Conservation (phyloP, 129 eudicot species). For the Helichrysum umbraculigerum region DNA sequence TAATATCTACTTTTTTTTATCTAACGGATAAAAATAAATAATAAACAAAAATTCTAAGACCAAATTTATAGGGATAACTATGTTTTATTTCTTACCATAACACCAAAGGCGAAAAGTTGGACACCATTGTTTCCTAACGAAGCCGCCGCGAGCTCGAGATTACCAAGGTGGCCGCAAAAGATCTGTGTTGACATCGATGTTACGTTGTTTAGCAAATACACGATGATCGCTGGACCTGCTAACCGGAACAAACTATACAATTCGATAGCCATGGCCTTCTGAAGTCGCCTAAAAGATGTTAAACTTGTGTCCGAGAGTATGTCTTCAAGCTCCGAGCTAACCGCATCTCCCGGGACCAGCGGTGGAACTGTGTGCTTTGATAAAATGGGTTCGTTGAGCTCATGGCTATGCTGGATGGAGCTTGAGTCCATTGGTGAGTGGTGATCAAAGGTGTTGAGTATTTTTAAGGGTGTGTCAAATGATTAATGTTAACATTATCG, state of each 20-base stretch:
- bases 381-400: slow-evolving; percentile 10
- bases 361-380: not conserved
- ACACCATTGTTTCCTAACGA: slow-evolving; percentile 53
- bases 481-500: not conserved
- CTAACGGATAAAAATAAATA: not conserved
- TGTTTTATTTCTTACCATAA: slow-evolving; percentile 36
- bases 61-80: not conserved
- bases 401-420: slow-evolving; percentile 6
- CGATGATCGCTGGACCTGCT: slow-evolving; percentile 50
- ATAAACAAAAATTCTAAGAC: not conserved
- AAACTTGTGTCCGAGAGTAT: slow-evolving; percentile 38
- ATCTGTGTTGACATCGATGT: slow-evolving; percentile 53
- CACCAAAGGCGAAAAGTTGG: slow-evolving; percentile 48
- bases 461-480: not conserved
- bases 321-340: slow-evolving; percentile 40
- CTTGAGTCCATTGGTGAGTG: slow-evolving; percentile 8
- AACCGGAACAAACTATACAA: slow-evolving; percentile 32
- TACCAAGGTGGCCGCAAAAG: slow-evolving; percentile 56
- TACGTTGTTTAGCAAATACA: slow-evolving; percentile 47
- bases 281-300: slow-evolving; percentile 15
- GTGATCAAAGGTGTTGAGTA: not conserved
- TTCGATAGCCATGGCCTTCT: slow-evolving; percentile 30
- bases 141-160: slow-evolving; percentile 50
- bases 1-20: not conserved
- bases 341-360: not conserved